Base-by-base conservation (phyloP, 495 filamentous ascomycete species). In the Aspergillus saccharolyticus region DNA sequence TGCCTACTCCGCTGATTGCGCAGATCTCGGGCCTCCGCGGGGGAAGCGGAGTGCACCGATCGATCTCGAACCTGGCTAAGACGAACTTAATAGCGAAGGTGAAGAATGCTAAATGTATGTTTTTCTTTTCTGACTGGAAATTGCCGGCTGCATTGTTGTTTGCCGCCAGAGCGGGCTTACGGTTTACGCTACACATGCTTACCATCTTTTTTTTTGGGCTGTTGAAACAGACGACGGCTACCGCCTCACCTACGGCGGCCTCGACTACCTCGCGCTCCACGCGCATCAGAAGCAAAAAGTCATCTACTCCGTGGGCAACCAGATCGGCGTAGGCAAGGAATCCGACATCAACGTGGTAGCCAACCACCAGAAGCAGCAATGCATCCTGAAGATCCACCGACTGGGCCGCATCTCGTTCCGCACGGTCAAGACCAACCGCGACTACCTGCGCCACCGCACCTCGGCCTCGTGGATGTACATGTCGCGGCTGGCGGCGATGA, bases 311-410 rank as follows among this genome's bases (percentile, higher is more conserved):
- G 89, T 96, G 21, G 94, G 94, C 50, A 93, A 88, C 74, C 92
- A 96, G 66, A 88, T 99, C 61, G 94, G 95, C 53, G 90, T 97
- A 8, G 94, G 94, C 63, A 99, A 99, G 75, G 94, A 99, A 75
- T 90, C 85, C 63, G 94, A 99, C 72, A 97, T 99, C 68, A 86
- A 90, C 72, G 86, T 96, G 39, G 91, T 96, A 45, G 90, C 94
- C 44, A 81, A 88, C 64, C 77, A 84, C 55, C 73, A 73, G 16
- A 77, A 78, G 56, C 60, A 64, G 14, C 89, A 93, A 64, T 80
- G 76, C 20, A 85, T 96, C 42, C 80, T 97, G 59, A 97, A 97
- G 75, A 93, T 96, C 71, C 90, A 97, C 75, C 86, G 92, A 30
- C 83, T 99, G 1, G 94, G 94, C 44, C 88, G 94, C 63, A 96